phyloP scores from a whole-genome alignment of 148 eudicot species.

The Suaeda aralocaspica region DNA sequence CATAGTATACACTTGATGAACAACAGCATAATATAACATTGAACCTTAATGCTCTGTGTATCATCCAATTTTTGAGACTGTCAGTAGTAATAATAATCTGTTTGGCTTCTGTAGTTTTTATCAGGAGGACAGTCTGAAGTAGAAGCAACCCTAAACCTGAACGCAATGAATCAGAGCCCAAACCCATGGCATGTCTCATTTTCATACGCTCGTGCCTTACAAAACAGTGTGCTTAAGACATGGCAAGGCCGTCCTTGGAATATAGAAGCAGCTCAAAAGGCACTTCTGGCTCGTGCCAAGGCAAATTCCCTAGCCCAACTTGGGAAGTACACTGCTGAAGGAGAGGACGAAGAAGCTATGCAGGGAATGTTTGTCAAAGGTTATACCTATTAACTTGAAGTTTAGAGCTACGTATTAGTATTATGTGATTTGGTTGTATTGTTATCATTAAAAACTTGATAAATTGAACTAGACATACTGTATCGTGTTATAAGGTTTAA shows the following conservation, averaged over 20 bases:
- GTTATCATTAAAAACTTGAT: not conserved
- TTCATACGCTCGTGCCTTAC: conserved; percentile 91
- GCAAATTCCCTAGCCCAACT: conserved; percentile 93
- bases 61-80: no score
- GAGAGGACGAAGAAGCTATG: conserved; percentile 78
- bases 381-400: conserved; percentile 56
- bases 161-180: conserved; percentile 94
- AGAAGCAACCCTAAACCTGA: conserved; percentile 82
- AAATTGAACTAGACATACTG: not conserved
- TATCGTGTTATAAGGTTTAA: no score
- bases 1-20: no score
- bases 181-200: conserved; percentile 99
- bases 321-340: conserved; percentile 72
- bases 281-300: conserved; percentile 77
- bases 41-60: no score
- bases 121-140: conserved; percentile 97
- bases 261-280: conserved; percentile 66
- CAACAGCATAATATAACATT: no score
- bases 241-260: conserved; percentile 90
- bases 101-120: conserved; percentile 59
- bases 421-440: no score
- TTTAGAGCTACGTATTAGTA: not conserved
- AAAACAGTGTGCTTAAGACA: conserved; percentile 79
- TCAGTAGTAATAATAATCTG: no score
- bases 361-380: conserved; percentile 95